These are phyloP conservation scores for Clarireedia monteithiana DNA, from an alignment of 2,329 filamentous ascomycete genomes.

Conservation along the genomic window DNA sequence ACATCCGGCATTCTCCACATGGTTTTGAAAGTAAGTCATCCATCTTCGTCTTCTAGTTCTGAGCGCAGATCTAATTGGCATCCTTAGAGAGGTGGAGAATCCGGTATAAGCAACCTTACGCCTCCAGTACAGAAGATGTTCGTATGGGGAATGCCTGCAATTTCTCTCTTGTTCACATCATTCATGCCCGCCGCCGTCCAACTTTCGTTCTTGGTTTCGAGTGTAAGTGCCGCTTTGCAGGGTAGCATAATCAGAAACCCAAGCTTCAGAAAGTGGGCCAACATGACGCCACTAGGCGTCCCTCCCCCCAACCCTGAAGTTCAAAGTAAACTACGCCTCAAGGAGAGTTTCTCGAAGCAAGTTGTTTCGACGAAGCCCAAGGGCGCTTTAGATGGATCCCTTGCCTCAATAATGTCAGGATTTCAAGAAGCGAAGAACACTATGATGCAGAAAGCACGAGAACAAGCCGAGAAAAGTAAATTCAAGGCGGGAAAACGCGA, in stretches of 20 bases:
- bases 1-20: conserved; percentile 52
- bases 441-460: background rate
- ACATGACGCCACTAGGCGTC: conserved; percentile 28
- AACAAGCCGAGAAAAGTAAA: background rate
- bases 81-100: conserved; percentile 40
- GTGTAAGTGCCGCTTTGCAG: conserved; percentile 35
- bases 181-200: conserved; percentile 44
- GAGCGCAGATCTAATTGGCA: background rate
- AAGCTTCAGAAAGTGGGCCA: conserved; percentile 32
- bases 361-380: background rate
- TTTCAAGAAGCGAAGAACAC: background rate
- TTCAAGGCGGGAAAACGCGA: background rate
- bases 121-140: conserved; percentile 34
- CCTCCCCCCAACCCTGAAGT: background rate
- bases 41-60: background rate
- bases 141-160: conserved; percentile 41
- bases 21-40: conserved; percentile 23
- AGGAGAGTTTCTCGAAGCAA: no score
- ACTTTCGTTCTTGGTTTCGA: conserved; percentile 50
- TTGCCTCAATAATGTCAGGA: background rate
- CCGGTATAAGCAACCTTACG: conserved; percentile 31
- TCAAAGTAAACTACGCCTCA: background rate
- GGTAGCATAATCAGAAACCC: conserved; percentile 35
- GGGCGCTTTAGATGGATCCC: background rate
- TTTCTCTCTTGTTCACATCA: conserved; percentile 46